phyloP scores from a whole-genome alignment of 1,284 basidiomycete genomes.

The Fistulinella cinereoalba region DNA sequence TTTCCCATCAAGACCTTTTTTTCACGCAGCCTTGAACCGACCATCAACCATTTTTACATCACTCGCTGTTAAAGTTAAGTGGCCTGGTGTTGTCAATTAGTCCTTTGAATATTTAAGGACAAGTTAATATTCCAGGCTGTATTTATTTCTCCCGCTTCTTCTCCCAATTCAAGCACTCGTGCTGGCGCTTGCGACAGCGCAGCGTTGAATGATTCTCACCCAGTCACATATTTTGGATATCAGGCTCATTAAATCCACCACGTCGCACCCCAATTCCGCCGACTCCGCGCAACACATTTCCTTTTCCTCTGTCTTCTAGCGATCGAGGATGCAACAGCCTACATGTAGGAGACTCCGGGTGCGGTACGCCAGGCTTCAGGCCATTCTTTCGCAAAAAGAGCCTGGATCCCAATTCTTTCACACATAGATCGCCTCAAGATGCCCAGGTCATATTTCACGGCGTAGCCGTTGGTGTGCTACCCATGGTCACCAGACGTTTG shows the following conservation, averaged over 20 bases:
- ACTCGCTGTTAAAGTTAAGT: conserved; percentile 33
- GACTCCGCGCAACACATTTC: conserved; percentile 17
- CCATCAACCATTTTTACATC: conserved; percentile 35
- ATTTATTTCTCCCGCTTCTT: conserved; percentile 3
- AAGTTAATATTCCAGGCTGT: conserved; percentile 10
- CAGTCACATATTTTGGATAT: conserved; percentile 17
- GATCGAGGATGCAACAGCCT: conserved; percentile 41
- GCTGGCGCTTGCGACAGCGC: conserved; percentile 17
- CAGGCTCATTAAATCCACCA: conserved; percentile 31
- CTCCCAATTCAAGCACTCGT: conserved; percentile 10
- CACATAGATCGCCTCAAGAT: conserved; percentile 55
- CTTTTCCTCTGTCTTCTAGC: conserved; percentile 5
- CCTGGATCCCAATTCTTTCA: conserved; percentile 31
- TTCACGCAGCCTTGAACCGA: conserved; percentile 32
- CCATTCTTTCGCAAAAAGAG: conserved; percentile 24
- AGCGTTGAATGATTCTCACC: conserved; percentile 29
- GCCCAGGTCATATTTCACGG: conserved; percentile 76
- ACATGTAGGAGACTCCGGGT: conserved; percentile 43
- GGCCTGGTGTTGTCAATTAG: conserved; percentile 19
- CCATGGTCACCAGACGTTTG: conserved; percentile 69
- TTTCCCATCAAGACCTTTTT: conserved; percentile 30
- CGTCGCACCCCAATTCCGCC: conserved; percentile 18
- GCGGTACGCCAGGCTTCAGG: conserved; percentile 21
- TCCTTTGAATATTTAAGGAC: conserved; percentile 33
- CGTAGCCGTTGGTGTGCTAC: conserved; percentile 56